Base-by-base conservation (phyloP, 371 early-diverging fungal genomes). In the Coemansia sp. region DNA sequence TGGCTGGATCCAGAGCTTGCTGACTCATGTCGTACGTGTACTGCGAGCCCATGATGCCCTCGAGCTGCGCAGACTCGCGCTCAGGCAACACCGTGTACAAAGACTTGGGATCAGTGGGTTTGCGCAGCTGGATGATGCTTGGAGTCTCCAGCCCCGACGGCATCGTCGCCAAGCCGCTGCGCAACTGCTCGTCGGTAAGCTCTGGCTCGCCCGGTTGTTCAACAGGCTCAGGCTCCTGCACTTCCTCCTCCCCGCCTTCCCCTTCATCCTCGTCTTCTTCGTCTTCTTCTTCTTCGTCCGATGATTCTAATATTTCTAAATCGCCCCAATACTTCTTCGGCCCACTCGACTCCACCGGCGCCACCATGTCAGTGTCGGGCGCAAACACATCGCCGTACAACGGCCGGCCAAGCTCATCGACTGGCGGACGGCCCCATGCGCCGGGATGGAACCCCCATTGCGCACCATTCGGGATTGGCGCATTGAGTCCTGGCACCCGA, bases 391-490 rank as follows among this genome's bases (percentile, higher is more conserved):
- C 95, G 41, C 99, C 99, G 70, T 95, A 98, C 11, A 98, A 82
- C 7, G 98, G 96, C 41, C 94, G 87, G 57, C 94, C 94, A 65
- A 86, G 90, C 82, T 96, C 96, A 79, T 98, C 98, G 2, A 97
- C 95, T 9, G 98, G 98, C 52, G 98, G 97, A 77, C 93, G 90
- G 15, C 99, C 99, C 98, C 97, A 98, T 29, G 97, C 97, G 69
- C 98, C 98, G 5, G 97, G 96, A 73, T 97, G 97, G 73, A 89
- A 98, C 8, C 99, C 99, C 99, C 97, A 98, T 70, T 94, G 93
- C n/a, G 96, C 97, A 13, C 99, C 98, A 24, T 89, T 87, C 11
- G 99, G 99, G 73, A 99, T 98, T 1, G 97, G 98, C 9, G 96
- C 92, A 79, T 97, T 99, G 32, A 99, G 82, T 3, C 99, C 99